phyloP scores from a whole-genome alignment of 495 filamentous ascomycete genomes.

The Aspergillus sclerotioniger region DNA sequence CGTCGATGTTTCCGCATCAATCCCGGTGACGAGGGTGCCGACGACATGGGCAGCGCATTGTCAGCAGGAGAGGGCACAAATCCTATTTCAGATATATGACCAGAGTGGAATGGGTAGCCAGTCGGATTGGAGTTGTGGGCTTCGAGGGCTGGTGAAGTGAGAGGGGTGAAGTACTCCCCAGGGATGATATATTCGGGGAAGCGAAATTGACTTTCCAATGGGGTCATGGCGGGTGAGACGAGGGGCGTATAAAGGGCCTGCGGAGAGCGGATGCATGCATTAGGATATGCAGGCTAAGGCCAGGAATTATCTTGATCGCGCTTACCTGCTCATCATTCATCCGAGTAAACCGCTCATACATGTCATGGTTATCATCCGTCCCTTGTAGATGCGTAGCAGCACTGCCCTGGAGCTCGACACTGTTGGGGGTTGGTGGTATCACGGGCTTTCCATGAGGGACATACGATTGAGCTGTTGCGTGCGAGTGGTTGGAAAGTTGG shows the following conservation, averaged over 20 bases:
- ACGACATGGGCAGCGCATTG: constrained; percentile 39
- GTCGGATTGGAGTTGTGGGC: constrained; percentile 62
- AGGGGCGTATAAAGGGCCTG: constrained; percentile 89
- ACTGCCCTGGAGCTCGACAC: constrained; percentile 79
- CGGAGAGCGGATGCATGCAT: constrained; percentile 18
- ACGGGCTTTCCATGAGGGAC: constrained; percentile 55
- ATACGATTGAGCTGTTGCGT: constrained; percentile 46
- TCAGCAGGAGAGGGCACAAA: constrained; percentile 50
- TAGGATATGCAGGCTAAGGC: constrained; percentile 19
- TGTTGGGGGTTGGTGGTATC: constrained; percentile 91
- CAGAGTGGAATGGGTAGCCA: constrained; percentile 34
- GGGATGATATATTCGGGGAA: constrained; percentile 79
- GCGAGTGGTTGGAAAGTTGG: constrained; percentile 32
- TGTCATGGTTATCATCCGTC: constrained; percentile 59
- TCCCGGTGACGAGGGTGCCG: constrained; percentile 22
- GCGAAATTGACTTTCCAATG: constrained; percentile 79
- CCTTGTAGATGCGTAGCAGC: constrained; percentile 60
- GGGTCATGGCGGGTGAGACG: constrained; percentile 91
- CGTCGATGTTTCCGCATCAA: constrained; percentile 39
- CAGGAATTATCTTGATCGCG: constrained; percentile 4
- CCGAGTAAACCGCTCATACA: constrained; percentile 70
- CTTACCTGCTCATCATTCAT: constrained; percentile 80
- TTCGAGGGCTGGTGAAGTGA: constrained; percentile 88
- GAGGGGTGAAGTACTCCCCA: constrained; percentile 89
- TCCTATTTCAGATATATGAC: constrained; percentile 39